A percentile compares a stretch with the other conserved stretches of the same genome.
phyloP scores from a whole-genome alignment of 768 basidiomycete genomes.

The Asterophora lycoperdoides region DNA sequence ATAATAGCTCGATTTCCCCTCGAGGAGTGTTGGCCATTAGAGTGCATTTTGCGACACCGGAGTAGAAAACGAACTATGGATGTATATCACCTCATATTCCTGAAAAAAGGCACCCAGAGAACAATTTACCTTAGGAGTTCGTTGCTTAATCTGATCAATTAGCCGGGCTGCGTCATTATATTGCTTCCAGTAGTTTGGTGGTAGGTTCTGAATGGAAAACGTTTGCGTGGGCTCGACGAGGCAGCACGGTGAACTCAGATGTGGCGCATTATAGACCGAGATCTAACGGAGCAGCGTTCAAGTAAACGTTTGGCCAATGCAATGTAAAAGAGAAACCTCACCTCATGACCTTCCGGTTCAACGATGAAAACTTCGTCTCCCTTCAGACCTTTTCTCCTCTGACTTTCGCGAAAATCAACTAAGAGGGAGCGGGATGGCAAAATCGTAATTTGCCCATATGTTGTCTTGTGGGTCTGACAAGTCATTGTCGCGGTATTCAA shows the following conservation, averaged over 20 bases:
- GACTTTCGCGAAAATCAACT: slow-evolving; percentile 54
- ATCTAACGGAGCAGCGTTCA: slow-evolving; percentile 27
- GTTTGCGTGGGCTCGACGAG: slow-evolving; percentile 37
- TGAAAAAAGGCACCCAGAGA: neutral
- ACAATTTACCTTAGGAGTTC: slow-evolving; percentile 45
- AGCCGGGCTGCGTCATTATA: slow-evolving; percentile 44
- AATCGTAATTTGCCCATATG: slow-evolving; percentile 45
- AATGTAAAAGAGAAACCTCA: slow-evolving; percentile 12
- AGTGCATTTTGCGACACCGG: slow-evolving; percentile 36
- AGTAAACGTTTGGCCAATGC: neutral
- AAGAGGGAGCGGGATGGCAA: slow-evolving; percentile 46
- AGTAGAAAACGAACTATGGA: slow-evolving; percentile 39
- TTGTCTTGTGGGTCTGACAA: slow-evolving; percentile 43
- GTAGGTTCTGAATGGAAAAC: slow-evolving; percentile 34
- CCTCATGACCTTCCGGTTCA: slow-evolving; percentile 34
- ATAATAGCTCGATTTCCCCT: slow-evolving; percentile 44
- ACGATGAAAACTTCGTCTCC: slow-evolving; percentile 46
- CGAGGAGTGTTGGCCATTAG: slow-evolving; percentile 49
- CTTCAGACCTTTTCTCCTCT: slow-evolving; percentile 40
- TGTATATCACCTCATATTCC: neutral
- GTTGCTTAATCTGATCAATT: slow-evolving; percentile 45
- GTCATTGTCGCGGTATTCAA: slow-evolving; percentile 32
- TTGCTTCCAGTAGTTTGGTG: slow-evolving; percentile 37
- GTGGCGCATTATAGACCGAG: slow-evolving; percentile 43
- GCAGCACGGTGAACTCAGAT: slow-evolving; percentile 47